Evolutionary conservation across 495 filamentous ascomycete species (phyloP).

Genomic region (Neurospora sp.): DNA sequence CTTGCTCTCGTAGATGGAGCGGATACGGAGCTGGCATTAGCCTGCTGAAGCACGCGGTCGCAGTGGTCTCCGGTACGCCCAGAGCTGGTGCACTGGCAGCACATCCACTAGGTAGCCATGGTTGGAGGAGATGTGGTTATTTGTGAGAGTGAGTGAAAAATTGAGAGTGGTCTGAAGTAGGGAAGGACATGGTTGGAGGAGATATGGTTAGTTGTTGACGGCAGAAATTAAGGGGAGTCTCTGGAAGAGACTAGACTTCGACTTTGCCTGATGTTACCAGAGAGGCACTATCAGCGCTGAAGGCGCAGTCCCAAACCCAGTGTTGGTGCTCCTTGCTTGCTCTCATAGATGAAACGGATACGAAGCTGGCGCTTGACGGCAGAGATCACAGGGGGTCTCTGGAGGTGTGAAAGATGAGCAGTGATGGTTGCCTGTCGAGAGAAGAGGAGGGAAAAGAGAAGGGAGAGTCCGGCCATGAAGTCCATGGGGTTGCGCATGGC

Average conservation of each 20-base stretch:
- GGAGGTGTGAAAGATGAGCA: neutral
- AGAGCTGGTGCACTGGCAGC: neutral
- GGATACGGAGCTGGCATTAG: neutral
- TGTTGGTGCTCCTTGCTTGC: conserved; percentile 68
- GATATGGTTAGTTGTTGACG: neutral
- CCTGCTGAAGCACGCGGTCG: neutral
- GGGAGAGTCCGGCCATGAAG: neutral
- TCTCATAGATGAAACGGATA: neutral
- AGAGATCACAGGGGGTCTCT: neutral
- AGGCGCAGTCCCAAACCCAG: conserved; percentile 99
- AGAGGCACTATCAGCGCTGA: conserved; percentile 93
- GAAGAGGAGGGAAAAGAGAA: neutral
- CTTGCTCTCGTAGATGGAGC: conserved; percentile 78
- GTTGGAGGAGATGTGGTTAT: too few relatives aligned
- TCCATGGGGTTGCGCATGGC: neutral
- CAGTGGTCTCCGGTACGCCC: neutral
- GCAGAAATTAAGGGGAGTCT: too few relatives aligned
- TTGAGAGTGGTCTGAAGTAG: too few relatives aligned
- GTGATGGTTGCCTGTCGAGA: neutral
- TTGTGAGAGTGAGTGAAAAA: too few relatives aligned
- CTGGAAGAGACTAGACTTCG: too few relatives aligned
- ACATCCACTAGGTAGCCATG: neutral
- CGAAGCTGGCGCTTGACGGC: neutral
- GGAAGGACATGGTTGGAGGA: neutral
- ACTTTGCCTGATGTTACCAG: conserved; percentile 54